These are phyloP conservation scores for Boletus rex-veris DNA, from an alignment of 768 basidiomycete genomes.

Conservation along the genomic window DNA sequence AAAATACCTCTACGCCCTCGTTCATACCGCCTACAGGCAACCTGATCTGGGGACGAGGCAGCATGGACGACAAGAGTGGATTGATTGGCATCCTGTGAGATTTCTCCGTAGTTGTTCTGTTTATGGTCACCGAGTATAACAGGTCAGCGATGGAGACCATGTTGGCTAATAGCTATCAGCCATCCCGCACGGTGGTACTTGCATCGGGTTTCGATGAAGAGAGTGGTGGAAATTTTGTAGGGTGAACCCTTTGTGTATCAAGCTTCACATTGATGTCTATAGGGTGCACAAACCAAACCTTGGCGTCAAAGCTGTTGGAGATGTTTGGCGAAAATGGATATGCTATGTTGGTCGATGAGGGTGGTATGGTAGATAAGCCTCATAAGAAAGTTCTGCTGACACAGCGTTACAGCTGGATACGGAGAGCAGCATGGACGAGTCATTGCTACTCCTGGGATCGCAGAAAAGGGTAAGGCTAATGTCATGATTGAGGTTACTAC, in stretches of 20 bases:
- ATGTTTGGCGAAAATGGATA: neutral
- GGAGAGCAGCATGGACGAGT: neutral
- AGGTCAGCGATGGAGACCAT: neutral
- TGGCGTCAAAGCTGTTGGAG: neutral
- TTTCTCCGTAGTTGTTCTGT: neutral
- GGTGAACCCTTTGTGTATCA: neutral
- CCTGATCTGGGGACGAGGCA: neutral
- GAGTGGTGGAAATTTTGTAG: neutral
- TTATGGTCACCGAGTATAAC: neutral
- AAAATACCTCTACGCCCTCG: neutral
- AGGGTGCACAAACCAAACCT: neutral
- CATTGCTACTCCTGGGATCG: neutral
- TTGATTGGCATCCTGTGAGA: neutral
- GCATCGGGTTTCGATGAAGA: neutral
- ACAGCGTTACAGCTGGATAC: neutral
- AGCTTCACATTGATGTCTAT: neutral
- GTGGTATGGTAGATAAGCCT: neutral
- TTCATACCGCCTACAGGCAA: neutral
- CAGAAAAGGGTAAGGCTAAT: neutral
- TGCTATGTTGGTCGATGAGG: neutral
- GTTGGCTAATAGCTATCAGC: neutral
- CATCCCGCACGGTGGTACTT: neutral
- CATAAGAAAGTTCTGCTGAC: neutral
- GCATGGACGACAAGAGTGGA: neutral
- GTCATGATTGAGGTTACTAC: neutral